A percentile compares a stretch with the other conserved stretches of the same genome.
phyloP scores from a whole-genome alignment of 768 basidiomycete genomes.

The Gloeophyllum trabeum region DNA sequence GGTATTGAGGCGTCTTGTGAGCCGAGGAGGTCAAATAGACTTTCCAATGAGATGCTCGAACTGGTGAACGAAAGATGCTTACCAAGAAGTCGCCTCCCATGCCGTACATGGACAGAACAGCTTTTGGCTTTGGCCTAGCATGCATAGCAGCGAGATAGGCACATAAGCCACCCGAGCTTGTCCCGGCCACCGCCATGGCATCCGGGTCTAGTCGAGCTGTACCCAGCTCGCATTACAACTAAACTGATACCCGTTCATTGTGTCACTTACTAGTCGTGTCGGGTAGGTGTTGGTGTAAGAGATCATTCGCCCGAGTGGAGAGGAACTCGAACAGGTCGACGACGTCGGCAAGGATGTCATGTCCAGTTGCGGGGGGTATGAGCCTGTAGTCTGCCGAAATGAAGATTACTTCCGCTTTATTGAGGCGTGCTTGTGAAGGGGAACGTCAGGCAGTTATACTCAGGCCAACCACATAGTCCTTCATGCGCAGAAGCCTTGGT shows the following conservation, averaged over 20 bases:
- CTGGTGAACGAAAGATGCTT: constrained; percentile 5
- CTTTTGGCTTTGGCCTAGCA: constrained; percentile 40
- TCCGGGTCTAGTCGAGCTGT: constrained; percentile 24
- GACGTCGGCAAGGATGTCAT: constrained; percentile 48
- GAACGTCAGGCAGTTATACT: neutral
- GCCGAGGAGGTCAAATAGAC: constrained; percentile 1
- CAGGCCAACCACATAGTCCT: no score
- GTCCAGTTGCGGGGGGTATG: constrained; percentile 37
- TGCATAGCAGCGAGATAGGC: constrained; percentile 50
- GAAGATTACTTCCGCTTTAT: constrained; percentile 38
- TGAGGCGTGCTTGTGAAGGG: constrained; percentile 30
- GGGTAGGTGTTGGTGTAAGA: constrained; percentile 7
- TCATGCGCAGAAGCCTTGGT: no score
- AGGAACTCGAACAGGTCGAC: constrained; percentile 44
- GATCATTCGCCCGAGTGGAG: constrained; percentile 9
- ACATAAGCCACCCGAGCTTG: constrained; percentile 53
- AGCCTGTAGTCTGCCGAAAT: constrained; percentile 57
- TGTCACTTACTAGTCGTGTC: no score
- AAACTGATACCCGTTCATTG: no score
- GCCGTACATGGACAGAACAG: constrained; percentile 46
- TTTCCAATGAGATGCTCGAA: neutral
- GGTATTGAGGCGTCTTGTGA: constrained; percentile 37
- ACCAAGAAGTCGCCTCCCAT: constrained; percentile 52
- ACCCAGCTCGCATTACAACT: neutral
- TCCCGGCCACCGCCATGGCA: constrained; percentile 40